Conservation (phyloP, 768 basidiomycete species). For the Amanita molliuscula region DNA sequence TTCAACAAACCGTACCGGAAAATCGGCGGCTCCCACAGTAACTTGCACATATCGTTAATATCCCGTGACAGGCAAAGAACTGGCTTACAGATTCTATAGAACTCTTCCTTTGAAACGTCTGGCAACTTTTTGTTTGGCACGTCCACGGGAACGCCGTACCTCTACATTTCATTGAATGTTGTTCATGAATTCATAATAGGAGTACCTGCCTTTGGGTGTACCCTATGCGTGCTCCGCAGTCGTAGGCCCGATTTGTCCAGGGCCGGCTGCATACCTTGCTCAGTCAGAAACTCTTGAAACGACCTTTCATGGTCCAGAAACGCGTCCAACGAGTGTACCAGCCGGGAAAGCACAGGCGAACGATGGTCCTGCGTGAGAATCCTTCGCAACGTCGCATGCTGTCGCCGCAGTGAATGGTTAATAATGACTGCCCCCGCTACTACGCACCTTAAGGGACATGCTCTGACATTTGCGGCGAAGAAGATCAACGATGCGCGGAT, state of each 20-base stretch:
- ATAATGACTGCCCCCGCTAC: not conserved
- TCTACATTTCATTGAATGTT: slow-evolving; percentile 12
- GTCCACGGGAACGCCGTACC: slow-evolving; percentile 23
- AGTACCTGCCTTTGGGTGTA: slow-evolving; percentile 25
- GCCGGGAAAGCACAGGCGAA: slow-evolving; percentile 23
- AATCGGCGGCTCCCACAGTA: slow-evolving; percentile 22
- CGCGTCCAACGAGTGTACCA: slow-evolving; percentile 28
- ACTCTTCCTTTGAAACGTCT: slow-evolving; percentile 24
- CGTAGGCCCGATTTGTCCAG: slow-evolving; percentile 18
- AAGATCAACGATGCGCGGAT: slow-evolving; percentile 22
- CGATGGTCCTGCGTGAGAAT: slow-evolving; percentile 19
- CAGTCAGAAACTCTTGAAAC: slow-evolving; percentile 22
- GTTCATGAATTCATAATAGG: not conserved
- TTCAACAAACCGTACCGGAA: slow-evolving; percentile 26
- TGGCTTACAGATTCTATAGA: slow-evolving; percentile 27
- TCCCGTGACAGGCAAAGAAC: not conserved
- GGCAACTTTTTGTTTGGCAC: slow-evolving; percentile 20
- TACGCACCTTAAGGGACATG: slow-evolving; percentile 4
- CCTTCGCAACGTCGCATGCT: slow-evolving; percentile 18
- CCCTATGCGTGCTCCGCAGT: slow-evolving; percentile 16
- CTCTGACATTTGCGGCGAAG: slow-evolving; percentile 22
- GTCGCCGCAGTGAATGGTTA: not conserved
- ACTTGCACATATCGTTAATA: slow-evolving; percentile 14
- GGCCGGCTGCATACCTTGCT: slow-evolving; percentile 14
- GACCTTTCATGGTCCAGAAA: slow-evolving; percentile 28